phyloP scores from a whole-genome alignment of 441 rosid genomes.

The Viola pubescens region DNA sequence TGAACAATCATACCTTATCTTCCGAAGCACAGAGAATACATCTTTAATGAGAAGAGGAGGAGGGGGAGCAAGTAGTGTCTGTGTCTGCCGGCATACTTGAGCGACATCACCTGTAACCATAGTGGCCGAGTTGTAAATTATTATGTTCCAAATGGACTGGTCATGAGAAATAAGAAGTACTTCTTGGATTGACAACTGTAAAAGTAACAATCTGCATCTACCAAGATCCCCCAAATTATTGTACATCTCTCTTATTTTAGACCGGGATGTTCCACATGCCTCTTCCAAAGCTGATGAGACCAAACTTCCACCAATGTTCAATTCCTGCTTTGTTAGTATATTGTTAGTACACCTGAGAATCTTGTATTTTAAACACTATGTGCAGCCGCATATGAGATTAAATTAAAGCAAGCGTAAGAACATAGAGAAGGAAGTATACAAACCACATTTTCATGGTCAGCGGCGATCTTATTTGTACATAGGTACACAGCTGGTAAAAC shows the following conservation, averaged over 20 bases:
- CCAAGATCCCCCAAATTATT: conserved; percentile 78
- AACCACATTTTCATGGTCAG: conserved; percentile 79
- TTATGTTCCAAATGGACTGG: background rate
- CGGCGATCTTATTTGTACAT: conserved; percentile 79
- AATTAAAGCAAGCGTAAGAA: conserved; percentile 6
- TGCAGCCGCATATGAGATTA: background rate
- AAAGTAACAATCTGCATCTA: conserved; percentile 22
- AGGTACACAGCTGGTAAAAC: conserved; percentile 74
- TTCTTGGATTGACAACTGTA: too few relatives aligned
- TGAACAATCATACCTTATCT: conserved; percentile 53
- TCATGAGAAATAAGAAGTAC: background rate
- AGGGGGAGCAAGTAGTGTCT: conserved; percentile 63
- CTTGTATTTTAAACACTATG: background rate
- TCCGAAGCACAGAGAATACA: conserved; percentile 52
- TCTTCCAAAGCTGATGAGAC: conserved; percentile 73
- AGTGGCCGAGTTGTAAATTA: conserved; percentile 1
- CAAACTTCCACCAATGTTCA: conserved; percentile 76
- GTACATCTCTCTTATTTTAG: conserved; percentile 71
- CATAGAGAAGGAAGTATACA: conserved; percentile 19
- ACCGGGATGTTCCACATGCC: conserved; percentile 68
- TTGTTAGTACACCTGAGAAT: conserved; percentile 6
- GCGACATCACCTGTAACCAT: conserved; percentile 72
- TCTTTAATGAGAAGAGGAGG: conserved; percentile 60
- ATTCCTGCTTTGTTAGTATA: conserved; percentile 41
- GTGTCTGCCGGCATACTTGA: conserved; percentile 74